Evolutionary conservation across 306 rosid species (phyloP).

Genomic region (Mimosa bimucronata): DNA sequence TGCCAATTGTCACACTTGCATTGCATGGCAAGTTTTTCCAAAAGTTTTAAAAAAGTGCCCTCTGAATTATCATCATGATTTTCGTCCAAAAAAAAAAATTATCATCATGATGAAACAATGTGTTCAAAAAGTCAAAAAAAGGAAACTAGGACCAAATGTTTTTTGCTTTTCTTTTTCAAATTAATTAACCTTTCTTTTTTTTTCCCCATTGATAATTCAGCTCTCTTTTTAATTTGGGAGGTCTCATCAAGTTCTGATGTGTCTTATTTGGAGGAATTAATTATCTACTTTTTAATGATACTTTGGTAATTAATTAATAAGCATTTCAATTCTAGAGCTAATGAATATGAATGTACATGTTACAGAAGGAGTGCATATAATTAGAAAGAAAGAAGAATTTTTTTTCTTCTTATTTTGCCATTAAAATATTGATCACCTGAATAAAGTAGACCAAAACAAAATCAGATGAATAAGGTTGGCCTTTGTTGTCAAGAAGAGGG

Average conservation of each 20-base stretch:
- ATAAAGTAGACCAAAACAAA: slow-evolving; percentile 5
- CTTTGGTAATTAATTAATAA: neutral
- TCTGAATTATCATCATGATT: slow-evolving; percentile 20
- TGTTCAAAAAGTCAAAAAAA: slow-evolving; percentile 51
- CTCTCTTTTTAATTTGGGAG: neutral
- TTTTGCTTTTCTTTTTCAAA: slow-evolving; percentile 33
- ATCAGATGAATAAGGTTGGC: slow-evolving; percentile 35
- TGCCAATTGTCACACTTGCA: slow-evolving; percentile 48
- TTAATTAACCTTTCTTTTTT: slow-evolving; percentile 28
- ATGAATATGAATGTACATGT: neutral
- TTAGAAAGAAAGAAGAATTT: neutral
- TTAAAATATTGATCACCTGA: neutral
- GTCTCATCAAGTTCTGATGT: neutral
- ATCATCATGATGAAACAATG: slow-evolving; percentile 24
- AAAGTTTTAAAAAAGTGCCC: slow-evolving; percentile 47
- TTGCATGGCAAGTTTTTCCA: slow-evolving; percentile 50
- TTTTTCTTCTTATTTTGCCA: neutral
- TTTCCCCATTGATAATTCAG: neutral
- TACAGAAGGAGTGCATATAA: neutral
- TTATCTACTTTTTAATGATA: neutral
- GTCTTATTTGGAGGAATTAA: neutral
- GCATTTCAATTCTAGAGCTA: neutral
- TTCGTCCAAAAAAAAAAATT: too few relatives aligned
- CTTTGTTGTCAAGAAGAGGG: slow-evolving; percentile 21
- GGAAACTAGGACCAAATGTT: slow-evolving; percentile 49